Evolutionary conservation across 371 early-diverging fungal species (phyloP).

Genomic region (Mucor piriformis): DNA sequence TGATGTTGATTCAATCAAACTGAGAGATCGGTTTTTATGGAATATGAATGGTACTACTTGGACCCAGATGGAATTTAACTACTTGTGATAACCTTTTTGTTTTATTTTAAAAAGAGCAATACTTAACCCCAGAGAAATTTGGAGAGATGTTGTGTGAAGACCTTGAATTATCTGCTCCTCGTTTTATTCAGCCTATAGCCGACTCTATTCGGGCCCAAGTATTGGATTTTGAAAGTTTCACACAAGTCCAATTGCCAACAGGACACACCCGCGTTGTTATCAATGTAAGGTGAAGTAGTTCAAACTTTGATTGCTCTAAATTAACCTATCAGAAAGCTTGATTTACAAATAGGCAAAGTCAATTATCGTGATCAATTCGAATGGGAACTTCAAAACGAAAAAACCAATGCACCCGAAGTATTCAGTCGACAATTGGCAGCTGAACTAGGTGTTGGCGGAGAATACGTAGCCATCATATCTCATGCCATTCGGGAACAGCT

Average conservation of each 20-base stretch:
- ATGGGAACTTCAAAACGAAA: constrained; percentile 79
- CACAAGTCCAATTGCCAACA: constrained; percentile 37
- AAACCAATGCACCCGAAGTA: constrained; percentile 79
- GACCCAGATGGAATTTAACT: no score
- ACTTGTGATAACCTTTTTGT: neutral
- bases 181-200: constrained; percentile 73
- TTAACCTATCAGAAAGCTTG: constrained; percentile 58
- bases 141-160: constrained; percentile 90
- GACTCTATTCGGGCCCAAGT: constrained; percentile 76
- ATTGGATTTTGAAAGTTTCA: constrained; percentile 49
- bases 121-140: constrained; percentile 91
- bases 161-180: constrained; percentile 59
- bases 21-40: constrained; percentile 84
- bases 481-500: constrained; percentile 91
- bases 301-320: no score
- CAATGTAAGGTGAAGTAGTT: no score
- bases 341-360: constrained; percentile 83
- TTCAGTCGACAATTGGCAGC: constrained; percentile 80
- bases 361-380: constrained; percentile 91
- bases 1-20: constrained; percentile 75
- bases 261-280: constrained; percentile 45
- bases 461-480: constrained; percentile 85
- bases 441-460: constrained; percentile 91
- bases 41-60: constrained; percentile 78
- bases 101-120: constrained; percentile 55